phyloP scores from a whole-genome alignment of 306 rosid genomes.

The Malus domestica region ASM211411v1 NC_041790.1:34482001-34482500 shows the following conservation, averaged over 20 bases:
- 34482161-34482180: conserved; percentile 97
- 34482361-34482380: conserved; percentile 98
- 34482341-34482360: conserved; percentile 75
- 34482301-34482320: conserved; percentile 88
- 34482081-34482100: background rate
- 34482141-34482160: conserved; percentile 89
- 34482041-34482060: background rate
- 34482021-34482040: background rate
- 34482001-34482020: background rate
- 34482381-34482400: conserved; percentile 76
- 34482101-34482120: conserved; percentile 72
- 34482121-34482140: conserved; percentile 97
- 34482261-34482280: conserved; percentile 72
- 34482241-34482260: conserved; percentile 55
- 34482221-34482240: conserved; percentile 38
- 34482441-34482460: conserved; percentile 75
- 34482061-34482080: background rate
- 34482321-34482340: conserved; percentile 96
- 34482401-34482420: conserved; percentile 85
- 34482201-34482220: conserved; percentile 98
- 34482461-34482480: conserved; percentile 64
- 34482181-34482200: conserved; percentile 93
- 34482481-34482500: conserved; percentile 69
- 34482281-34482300: conserved; percentile 80
- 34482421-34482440: conserved; percentile 88